A percentile compares a stretch with the other conserved stretches of the same genome.
Evolutionary conservation across 768 basidiomycete species (phyloP).

Genomic region (Boletus rubroflammeus): DNA sequence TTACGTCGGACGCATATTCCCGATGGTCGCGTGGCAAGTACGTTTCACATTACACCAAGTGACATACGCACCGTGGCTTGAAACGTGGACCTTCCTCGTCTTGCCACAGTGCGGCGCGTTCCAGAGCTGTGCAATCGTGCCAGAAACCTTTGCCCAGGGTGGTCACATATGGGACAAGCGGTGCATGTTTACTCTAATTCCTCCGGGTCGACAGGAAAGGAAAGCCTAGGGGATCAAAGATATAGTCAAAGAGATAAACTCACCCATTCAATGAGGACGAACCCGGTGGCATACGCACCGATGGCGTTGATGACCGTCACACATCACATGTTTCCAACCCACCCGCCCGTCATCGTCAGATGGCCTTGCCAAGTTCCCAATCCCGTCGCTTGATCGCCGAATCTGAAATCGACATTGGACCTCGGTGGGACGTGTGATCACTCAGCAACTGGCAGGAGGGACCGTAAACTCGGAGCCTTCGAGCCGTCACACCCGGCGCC

Average conservation of each 20-base stretch:
- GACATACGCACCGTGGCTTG: neutral
- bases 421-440: neutral
- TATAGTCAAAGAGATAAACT: slow-evolving; percentile 3
- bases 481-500: neutral
- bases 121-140: neutral
- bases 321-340: neutral
- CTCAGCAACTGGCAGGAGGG: neutral
- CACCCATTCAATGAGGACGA: neutral
- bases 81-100: neutral
- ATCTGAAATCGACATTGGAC: slow-evolving; percentile 3
- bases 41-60: slow-evolving; percentile 2
- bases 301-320: neutral
- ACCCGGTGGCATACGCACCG: neutral
- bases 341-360: neutral
- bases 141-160: neutral
- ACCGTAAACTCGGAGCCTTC: neutral
- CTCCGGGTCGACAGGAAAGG: neutral
- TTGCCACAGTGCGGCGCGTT: neutral
- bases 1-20: slow-evolving; percentile 1
- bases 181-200: neutral
- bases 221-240: neutral
- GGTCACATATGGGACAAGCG: neutral
- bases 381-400: slow-evolving; percentile 3
- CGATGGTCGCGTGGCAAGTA: neutral
- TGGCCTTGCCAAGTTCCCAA: neutral